These are phyloP conservation scores for Misopates orontium DNA, from an alignment of 257 asterid genomes.

Conservation along the genomic window DNA sequence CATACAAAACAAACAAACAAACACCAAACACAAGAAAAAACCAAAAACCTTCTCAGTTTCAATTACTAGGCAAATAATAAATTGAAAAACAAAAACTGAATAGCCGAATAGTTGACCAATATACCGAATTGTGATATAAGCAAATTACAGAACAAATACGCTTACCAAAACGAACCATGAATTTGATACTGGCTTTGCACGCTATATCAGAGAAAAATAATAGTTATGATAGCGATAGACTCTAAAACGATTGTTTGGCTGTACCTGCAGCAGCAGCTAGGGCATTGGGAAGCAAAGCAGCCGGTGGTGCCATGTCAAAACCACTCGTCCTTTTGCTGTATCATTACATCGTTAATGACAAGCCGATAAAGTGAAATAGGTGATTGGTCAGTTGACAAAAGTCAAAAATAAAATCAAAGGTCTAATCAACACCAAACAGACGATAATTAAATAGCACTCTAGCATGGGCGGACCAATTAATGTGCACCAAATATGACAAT, in stretches of 20 bases:
- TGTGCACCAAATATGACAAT: no score
- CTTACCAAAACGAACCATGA: constrained; percentile 90
- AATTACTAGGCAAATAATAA: constrained; percentile 60
- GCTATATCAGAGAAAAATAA: constrained; percentile 60
- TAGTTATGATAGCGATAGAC: constrained; percentile 31
- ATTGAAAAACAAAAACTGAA: constrained; percentile 33
- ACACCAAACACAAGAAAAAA: constrained; percentile 98
- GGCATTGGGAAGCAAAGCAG: constrained; percentile 64
- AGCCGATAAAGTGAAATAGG: not conserved
- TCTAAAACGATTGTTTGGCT: constrained; percentile 12
- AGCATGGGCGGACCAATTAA: no score
- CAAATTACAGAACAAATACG: constrained; percentile 54
- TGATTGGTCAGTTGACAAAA: no score
- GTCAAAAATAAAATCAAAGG: no score
- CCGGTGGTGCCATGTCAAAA: constrained; percentile 97
- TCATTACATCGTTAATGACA: constrained; percentile 36
- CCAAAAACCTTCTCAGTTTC: constrained; percentile 95
- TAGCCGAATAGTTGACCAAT: constrained; percentile 45
- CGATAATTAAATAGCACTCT: no score
- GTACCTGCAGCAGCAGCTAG: constrained; percentile 67
- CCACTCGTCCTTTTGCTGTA: constrained; percentile 95
- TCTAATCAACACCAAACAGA: no score
- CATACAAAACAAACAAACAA: constrained; percentile 98
- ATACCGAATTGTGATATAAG: constrained; percentile 40
- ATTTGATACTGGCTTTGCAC: constrained; percentile 77